Evolutionary conservation across 1,284 basidiomycete genomes (phyloP).

Genomic region (Ustilago trichophora): DNA sequence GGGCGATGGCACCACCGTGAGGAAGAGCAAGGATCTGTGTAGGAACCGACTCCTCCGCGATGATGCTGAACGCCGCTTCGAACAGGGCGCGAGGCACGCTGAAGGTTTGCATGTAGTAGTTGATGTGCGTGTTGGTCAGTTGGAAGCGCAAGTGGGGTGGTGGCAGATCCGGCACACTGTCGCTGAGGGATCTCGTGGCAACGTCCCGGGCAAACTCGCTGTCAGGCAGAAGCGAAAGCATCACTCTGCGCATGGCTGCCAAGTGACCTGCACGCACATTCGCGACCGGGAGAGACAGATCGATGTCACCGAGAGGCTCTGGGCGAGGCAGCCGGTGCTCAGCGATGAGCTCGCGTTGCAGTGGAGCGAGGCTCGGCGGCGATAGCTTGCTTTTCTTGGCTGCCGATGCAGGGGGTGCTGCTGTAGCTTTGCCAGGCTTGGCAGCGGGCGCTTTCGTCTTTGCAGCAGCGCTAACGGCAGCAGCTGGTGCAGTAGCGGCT

Average conservation of each 20-base stretch:
- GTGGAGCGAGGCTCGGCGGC: conserved; percentile 1
- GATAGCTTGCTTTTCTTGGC: conserved; percentile 10
- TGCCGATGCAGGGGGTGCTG: conserved; percentile 2
- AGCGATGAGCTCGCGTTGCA: conserved; percentile 31
- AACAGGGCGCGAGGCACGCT: conserved; percentile 22
- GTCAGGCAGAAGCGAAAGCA: conserved; percentile 27
- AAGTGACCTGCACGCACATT: conserved; percentile 27
- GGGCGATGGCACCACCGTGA: conserved; percentile 34
- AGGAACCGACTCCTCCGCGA: conserved; percentile 29
- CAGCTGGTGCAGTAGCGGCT: too few species aligned
- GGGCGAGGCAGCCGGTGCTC: conserved; percentile 27
- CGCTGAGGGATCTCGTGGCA: conserved; percentile 6
- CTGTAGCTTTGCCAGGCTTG: neutral
- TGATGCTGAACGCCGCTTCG: conserved; percentile 29
- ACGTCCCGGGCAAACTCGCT: conserved; percentile 28
- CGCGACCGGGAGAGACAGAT: conserved; percentile 14
- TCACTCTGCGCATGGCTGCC: conserved; percentile 25
- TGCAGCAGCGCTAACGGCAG: too few species aligned
- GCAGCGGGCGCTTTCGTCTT: neutral
- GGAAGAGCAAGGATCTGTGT: conserved; percentile 32
- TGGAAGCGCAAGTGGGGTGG: conserved; percentile 35
- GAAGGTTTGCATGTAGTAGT: conserved; percentile 38
- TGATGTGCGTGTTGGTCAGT: conserved; percentile 41
- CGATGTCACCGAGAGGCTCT: conserved; percentile 9
- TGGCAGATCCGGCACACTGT: conserved; percentile 5